Evolutionary conservation across 2,329 filamentous ascomycete species (phyloP).

Genomic region (Botryosphaeria dothidea): DNA sequence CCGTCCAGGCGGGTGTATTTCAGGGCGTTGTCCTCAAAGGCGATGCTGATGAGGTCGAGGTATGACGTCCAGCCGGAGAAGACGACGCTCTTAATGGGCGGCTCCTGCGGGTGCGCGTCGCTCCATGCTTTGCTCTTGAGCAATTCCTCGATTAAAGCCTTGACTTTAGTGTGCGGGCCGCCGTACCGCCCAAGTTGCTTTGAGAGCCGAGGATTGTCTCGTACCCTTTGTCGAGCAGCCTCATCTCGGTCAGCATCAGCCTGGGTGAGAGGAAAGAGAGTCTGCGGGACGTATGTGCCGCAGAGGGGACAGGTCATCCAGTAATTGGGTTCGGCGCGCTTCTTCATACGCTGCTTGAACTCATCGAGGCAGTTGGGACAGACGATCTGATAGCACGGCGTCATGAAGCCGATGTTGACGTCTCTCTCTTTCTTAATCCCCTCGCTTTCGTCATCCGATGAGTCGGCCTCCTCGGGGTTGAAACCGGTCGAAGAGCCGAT

Average conservation of each 20-base stretch:
- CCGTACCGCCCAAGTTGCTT: slow-evolving; percentile 69
- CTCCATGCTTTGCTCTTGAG: slow-evolving; percentile 65
- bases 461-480: slow-evolving; percentile 32
- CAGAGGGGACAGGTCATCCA: slow-evolving; percentile 69
- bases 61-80: slow-evolving; percentile 97
- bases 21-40: slow-evolving; percentile 68
- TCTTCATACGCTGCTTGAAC: slow-evolving; percentile 54
- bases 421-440: slow-evolving; percentile 52
- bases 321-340: slow-evolving; percentile 42
- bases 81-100: slow-evolving; percentile 87
- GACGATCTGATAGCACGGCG: slow-evolving; percentile 82
- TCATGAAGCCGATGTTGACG: slow-evolving; percentile 74
- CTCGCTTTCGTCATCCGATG: slow-evolving; percentile 56
- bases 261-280: slow-evolving; percentile 69
- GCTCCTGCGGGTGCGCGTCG: slow-evolving; percentile 60
- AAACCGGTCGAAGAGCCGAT: slow-evolving; percentile 55
- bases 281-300: slow-evolving; percentile 60
- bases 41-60: slow-evolving; percentile 86
- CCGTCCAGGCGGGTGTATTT: slow-evolving; percentile 82
- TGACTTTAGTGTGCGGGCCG: slow-evolving; percentile 91
- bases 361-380: slow-evolving; percentile 71
- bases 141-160: slow-evolving; percentile 75
- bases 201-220: slow-evolving; percentile 54
- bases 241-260: slow-evolving; percentile 52
- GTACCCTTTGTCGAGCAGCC: slow-evolving; percentile 59